A percentile compares a stretch with the other conserved stretches of the same genome.
These are phyloP conservation scores for Sugiyamaella boreocaroliniensis DNA, from an alignment of 805 yeast species.

Conservation along the genomic window DNA sequence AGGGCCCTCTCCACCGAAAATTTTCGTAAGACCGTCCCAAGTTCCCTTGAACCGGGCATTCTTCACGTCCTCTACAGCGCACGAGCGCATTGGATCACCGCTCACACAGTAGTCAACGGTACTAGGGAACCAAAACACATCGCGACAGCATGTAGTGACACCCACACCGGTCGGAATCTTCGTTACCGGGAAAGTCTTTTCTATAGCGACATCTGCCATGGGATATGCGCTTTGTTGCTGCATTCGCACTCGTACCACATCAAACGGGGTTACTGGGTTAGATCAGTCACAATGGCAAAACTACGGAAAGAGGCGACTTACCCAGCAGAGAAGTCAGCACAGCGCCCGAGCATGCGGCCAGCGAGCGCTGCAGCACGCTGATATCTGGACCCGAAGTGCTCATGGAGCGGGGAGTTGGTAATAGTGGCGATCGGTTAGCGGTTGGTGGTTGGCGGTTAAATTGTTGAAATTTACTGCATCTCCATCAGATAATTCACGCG, in stretches of 20 bases:
- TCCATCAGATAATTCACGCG: background rate
- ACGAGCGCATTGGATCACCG: conserved; percentile 16
- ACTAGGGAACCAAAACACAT: conserved; percentile 35
- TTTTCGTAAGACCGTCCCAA: conserved; percentile 60
- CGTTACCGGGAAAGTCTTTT: conserved; percentile 16
- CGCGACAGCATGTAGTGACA: conserved; percentile 35
- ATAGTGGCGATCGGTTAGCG: background rate
- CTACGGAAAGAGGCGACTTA: conserved; percentile 7
- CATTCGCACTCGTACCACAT: conserved; percentile 38
- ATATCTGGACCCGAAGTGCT: conserved; percentile 5
- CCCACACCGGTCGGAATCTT: conserved; percentile 30
- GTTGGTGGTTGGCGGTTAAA: background rate
- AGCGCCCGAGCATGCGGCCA: conserved; percentile 39
- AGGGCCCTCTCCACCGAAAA: conserved; percentile 66
- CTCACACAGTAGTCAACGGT: conserved; percentile 34
- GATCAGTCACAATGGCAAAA: background rate
- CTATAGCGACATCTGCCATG: background rate
- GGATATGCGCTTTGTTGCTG: conserved; percentile 33
- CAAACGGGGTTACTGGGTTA: conserved; percentile 34
- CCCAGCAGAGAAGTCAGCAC: conserved; percentile 35
- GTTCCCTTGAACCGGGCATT: conserved; percentile 52
- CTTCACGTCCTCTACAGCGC: conserved; percentile 37
- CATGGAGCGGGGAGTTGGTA: background rate
- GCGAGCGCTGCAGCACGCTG: conserved; percentile 27
- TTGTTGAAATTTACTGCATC: background rate